Conservation (phyloP, 2,329 filamentous ascomycete genomes). For the Xenosphaeropsis pyriputrescens region DNA sequence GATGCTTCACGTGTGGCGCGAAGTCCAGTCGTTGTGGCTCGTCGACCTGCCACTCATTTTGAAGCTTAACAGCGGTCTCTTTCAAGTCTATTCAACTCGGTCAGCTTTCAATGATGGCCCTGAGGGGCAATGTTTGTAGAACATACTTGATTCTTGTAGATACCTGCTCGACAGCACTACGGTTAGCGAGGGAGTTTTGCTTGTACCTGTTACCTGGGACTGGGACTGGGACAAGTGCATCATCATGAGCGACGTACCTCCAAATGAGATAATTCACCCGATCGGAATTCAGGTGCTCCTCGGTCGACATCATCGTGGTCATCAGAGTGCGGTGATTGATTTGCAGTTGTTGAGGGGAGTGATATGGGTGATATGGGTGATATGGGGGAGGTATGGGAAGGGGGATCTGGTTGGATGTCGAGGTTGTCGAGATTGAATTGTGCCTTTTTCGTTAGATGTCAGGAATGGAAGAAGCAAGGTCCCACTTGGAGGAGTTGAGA, state of each 20-base stretch:
- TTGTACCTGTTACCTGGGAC: neutral
- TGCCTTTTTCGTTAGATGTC: too few species aligned
- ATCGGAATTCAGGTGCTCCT: conserved; percentile 40
- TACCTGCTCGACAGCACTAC: conserved; percentile 14
- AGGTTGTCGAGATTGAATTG: too few species aligned
- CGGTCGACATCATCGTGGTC: conserved; percentile 10
- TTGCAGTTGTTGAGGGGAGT: neutral
- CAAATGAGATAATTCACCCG: conserved; percentile 58
- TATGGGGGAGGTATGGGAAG: neutral
- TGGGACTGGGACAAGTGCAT: neutral
- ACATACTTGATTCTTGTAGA: conserved; percentile 19
- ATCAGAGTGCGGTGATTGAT: too few species aligned
- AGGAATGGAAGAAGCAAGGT: too few species aligned
- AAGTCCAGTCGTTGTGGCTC: conserved; percentile 50
- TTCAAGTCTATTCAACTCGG: conserved; percentile 37
- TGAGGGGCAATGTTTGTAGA: neutral
- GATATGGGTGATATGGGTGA: too few species aligned
- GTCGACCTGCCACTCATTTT: conserved; percentile 52
- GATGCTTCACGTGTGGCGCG: conserved; percentile 48
- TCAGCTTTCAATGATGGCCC: neutral
- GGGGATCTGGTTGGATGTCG: too few species aligned
- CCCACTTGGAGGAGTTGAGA: too few species aligned
- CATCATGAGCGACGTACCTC: conserved; percentile 35
- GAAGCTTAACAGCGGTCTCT: conserved; percentile 52
- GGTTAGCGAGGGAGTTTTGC: conserved; percentile 17